Base-by-base conservation (phyloP, 371 early-diverging fungal species). In the Mucor saturninus region DNA sequence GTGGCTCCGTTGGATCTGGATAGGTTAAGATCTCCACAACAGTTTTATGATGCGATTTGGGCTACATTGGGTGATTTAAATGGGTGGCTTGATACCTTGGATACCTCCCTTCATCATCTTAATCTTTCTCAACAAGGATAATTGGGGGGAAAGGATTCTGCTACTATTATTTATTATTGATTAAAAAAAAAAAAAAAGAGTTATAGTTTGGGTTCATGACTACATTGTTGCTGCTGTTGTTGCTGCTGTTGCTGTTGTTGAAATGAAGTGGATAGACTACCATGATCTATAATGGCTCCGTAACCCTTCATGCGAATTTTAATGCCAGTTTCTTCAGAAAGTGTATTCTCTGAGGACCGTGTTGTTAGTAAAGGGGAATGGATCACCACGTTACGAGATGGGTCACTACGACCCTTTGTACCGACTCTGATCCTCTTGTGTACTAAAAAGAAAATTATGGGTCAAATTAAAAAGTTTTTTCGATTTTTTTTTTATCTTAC, bases 61-160 rank as follows among this genome's bases (percentile, higher is more conserved):
- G 32, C 59, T 11, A 61, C 70, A 21, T 49, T 77, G 6, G 64
- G 56, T 11, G 74, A 74, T 21, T 58, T 77, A 28, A 65, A 67
- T 43, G 67, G 69, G 4, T 77, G 77, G 77, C 26, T 77, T 32
- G 70, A 72, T 5, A 54, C 70, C 3, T 45, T 73, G 54, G 73
- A 70, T 40, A 63, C 30, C 28, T 54, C 39, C 2, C 11, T 54
- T 37, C 21, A 26, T 35, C 53, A 53, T 53, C 14, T 35, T 4
- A 53, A 53, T 14, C 13, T 55, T 21, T 9, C 43, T 43, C 15
- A 13, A 43, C 13, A 21, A 21, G 21, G 21, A 21, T 21, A 21
- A 11, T 40, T 14, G 40, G 40, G 2, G 7, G 40, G 8, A 40
- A 14, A 5, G 3, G 14, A 11, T 40, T 40, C 8, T 8, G 5